Base-by-base conservation (phyloP, 1,284 basidiomycete species). In the Phylloboletellus chloephorus region DNA sequence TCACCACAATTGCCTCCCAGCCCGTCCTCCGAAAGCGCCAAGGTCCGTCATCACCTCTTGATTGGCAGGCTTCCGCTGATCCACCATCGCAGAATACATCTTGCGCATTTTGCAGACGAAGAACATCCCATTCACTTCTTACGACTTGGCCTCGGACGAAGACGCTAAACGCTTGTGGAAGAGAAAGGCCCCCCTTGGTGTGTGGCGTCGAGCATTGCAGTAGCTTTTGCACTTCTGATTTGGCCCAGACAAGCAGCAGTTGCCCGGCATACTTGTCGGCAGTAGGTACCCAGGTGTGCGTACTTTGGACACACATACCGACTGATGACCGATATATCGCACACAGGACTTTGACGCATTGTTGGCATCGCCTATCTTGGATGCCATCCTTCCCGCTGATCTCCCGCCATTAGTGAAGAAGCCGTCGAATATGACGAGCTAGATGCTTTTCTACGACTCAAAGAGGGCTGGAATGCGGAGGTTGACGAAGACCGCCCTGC, bases 1-100 rank as follows among this genome's bases (percentile, higher is more conserved):
- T 88, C 40, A 89, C 87, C n/a, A 89, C 87, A 8, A 89, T 89
- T 47, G 82, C 81, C 4, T 86, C 83, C 41, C 81, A 87, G 56
- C 78, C 83, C 2, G 74, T 76, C 42, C 69, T 89, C 42, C 69
- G 86, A 51, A 76, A 83, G 53, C 76, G 82, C 16, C 86, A 88
- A 71, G 79, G 80, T 78, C 26, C 40, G 55, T 41, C 21, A 17
- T 13, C 17, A 16, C 34, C 13, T 12, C 20, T 25, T 7, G 37
- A 31, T 36, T 5, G 11, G 7, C 4, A 12, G 5, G 13, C 20
- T 19, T 22, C 21, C 20, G 19, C 31, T 31, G 25, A 44, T 38
- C 20, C 11, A 25, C 20, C n/a, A 29, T n/a, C 34, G 17, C 56
- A 86, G 82, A 86, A 56, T 83, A 82, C 54, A 66, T 88, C 32